Conservation (phyloP, 208 protist species). For the Borovskyia barvae region DNA sequence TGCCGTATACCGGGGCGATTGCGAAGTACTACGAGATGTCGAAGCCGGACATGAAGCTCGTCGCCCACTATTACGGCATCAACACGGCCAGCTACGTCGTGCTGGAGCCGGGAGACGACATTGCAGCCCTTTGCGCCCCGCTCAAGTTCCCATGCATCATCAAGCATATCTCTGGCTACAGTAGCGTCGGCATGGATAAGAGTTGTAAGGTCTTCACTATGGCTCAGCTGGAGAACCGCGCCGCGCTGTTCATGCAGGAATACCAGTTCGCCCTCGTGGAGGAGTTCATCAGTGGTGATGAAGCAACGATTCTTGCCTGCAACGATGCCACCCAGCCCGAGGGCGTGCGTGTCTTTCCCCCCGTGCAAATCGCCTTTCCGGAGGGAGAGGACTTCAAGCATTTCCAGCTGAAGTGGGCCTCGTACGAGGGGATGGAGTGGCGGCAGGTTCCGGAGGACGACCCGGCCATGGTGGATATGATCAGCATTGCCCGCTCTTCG, state of each 20-base stretch:
- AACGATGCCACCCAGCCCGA: conserved; percentile 61
- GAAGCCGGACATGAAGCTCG: conserved; percentile 89
- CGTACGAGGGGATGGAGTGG: conserved; percentile 90
- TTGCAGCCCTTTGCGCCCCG: conserved; percentile 29
- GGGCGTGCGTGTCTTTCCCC: conserved; percentile 79
- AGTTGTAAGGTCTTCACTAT: conserved; percentile 78
- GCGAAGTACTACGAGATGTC: conserved; percentile 89
- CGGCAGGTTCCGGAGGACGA: conserved; percentile 51
- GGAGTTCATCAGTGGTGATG: conserved; percentile 87
- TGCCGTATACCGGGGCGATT: conserved; percentile 86
- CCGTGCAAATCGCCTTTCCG: conserved; percentile 79
- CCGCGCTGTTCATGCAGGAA: conserved; percentile 62
- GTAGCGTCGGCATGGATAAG: conserved; percentile 89
- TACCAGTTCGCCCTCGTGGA: conserved; percentile 86
- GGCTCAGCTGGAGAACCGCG: conserved; percentile 50
- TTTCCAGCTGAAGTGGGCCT: conserved; percentile 89
- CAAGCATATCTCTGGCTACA: conserved; percentile 91
- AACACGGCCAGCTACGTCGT: conserved; percentile 60
- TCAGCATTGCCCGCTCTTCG: conserved; percentile 60
- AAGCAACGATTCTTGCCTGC: conserved; percentile 84
- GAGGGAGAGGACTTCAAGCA: conserved; percentile 90
- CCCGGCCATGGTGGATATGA: conserved; percentile 62
- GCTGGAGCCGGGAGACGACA: conserved; percentile 54
- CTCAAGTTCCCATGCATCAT: conserved; percentile 82
- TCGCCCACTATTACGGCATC: conserved; percentile 82